These are phyloP conservation scores for Echinochloa phyllopogon DNA, from an alignment of 176 grass and related monocot species.

Conservation along the genomic window DNA sequence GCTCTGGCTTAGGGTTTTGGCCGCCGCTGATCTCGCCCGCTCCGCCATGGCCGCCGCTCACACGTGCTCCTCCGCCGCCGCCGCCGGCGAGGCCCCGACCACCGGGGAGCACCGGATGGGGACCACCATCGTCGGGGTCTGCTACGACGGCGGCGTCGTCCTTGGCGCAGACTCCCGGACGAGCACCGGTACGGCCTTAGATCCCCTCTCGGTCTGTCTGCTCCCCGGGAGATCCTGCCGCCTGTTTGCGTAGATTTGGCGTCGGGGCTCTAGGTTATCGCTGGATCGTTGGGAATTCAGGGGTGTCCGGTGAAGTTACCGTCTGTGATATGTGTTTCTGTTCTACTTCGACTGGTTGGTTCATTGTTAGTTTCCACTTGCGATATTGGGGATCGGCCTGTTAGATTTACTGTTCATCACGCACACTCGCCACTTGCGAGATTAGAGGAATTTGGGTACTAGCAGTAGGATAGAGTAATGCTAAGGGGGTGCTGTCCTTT, in stretches of 20 bases:
- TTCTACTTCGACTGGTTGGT: background rate
- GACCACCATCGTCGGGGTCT: slow-evolving; percentile 87
- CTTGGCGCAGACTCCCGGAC: slow-evolving; percentile 94
- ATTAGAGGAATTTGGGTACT: background rate
- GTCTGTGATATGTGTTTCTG: background rate
- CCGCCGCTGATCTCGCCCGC: slow-evolving; percentile 2
- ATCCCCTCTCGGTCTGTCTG: background rate
- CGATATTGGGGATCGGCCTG: background rate
- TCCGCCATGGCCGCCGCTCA: slow-evolving; percentile 22
- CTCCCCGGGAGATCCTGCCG: background rate
- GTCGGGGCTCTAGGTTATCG: background rate
- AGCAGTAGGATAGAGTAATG: background rate
- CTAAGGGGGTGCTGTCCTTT: background rate
- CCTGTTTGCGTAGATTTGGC: background rate
- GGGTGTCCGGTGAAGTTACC: background rate
- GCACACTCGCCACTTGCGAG: too few relatives aligned
- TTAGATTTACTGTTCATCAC: background rate
- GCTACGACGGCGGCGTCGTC: slow-evolving; percentile 79
- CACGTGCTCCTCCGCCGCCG: background rate
- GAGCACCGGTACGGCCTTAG: slow-evolving; percentile 69
- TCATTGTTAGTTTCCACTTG: background rate
- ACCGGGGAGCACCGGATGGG: slow-evolving; percentile 69
- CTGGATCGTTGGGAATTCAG: background rate
- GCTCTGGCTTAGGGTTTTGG: slow-evolving; percentile 12
- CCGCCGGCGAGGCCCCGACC: slow-evolving; percentile 45